Evolutionary conservation across 192 early-diverging fungal genomes (phyloP).

Genomic region (Podila horticola): DNA sequence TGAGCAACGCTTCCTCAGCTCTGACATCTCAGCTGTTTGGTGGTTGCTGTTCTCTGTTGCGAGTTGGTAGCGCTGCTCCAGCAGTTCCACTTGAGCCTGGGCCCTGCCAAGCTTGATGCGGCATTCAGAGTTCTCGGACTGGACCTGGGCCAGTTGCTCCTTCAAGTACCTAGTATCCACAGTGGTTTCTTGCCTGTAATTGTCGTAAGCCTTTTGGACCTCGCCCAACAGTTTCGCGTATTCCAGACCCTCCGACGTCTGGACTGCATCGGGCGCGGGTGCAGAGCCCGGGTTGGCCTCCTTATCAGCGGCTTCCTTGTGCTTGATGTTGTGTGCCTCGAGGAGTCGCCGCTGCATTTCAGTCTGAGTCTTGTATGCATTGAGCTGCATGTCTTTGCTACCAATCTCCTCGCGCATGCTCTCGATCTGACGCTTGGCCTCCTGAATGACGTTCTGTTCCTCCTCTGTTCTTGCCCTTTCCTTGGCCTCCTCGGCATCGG

Average conservation of each 20-base stretch:
- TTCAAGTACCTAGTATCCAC: conserved; percentile 67
- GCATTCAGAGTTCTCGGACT: conserved; percentile 66
- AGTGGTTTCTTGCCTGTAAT: conserved; percentile 71
- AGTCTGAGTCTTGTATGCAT: conserved; percentile 63
- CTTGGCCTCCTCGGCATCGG: conserved; percentile 54
- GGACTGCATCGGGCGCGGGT: not conserved
- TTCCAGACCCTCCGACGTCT: conserved; percentile 14
- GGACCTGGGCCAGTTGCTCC: conserved; percentile 57
- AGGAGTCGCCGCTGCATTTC: conserved; percentile 65
- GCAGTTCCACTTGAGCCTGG: conserved; percentile 66
- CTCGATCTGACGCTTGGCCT: conserved; percentile 64
- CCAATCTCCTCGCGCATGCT: conserved; percentile 68
- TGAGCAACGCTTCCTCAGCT: conserved; percentile 68
- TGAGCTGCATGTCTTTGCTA: conserved; percentile 54
- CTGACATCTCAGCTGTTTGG: conserved; percentile 68
- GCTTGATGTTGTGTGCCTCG: conserved; percentile 25
- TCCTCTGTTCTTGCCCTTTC: conserved; percentile 45
- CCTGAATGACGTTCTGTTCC: conserved; percentile 60
- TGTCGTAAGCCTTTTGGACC: conserved; percentile 72
- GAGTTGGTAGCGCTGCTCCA: conserved; percentile 71
- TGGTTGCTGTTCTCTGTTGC: conserved; percentile 60
- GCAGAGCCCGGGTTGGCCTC: not conserved
- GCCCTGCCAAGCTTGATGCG: conserved; percentile 70
- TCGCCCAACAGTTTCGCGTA: conserved; percentile 57
- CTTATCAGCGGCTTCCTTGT: not conserved